These are phyloP conservation scores for Pyronema domesticum DNA, from an alignment of 495 filamentous ascomycete genomes.

Conservation along the genomic window DNA sequence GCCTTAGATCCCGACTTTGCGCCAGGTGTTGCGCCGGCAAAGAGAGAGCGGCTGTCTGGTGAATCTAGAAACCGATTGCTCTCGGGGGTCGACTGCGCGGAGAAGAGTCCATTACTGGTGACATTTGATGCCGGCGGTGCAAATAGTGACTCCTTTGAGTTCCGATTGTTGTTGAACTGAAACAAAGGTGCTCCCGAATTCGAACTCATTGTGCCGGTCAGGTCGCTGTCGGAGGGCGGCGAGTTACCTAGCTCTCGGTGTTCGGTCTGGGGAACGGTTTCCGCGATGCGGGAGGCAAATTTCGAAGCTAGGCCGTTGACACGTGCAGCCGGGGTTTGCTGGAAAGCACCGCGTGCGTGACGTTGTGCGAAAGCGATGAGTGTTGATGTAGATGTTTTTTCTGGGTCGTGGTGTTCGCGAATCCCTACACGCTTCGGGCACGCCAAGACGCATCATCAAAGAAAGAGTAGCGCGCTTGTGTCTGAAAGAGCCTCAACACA, in stretches of 20 bases:
- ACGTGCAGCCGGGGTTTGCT: no score
- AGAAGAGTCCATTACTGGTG: constrained; percentile 20
- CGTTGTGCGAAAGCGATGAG: not conserved
- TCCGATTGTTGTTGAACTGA: not conserved
- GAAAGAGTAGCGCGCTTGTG: not conserved
- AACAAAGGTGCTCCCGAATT: not conserved
- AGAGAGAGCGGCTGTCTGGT: constrained; percentile 4
- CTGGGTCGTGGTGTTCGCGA: not conserved
- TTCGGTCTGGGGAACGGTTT: no score
- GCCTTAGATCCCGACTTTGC: not conserved
- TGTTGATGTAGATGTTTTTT: not conserved
- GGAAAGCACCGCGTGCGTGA: not conserved
- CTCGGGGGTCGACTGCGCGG: constrained; percentile 2
- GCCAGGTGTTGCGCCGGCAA: constrained; percentile 17
- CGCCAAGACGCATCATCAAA: not conserved
- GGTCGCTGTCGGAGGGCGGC: no score
- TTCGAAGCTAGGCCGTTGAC: no score
- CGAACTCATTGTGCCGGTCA: not conserved
- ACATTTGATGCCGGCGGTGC: constrained; percentile 12
- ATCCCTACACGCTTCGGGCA: not conserved
- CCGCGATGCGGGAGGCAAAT: no score
- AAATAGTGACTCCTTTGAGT: constrained; percentile 2
- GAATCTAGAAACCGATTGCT: not conserved
- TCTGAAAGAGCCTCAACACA: not conserved
- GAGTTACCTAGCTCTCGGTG: no score